Evolutionary conservation across 192 early-diverging fungal species (phyloP).

Genomic region (Rhizophagus clarus): DNA sequence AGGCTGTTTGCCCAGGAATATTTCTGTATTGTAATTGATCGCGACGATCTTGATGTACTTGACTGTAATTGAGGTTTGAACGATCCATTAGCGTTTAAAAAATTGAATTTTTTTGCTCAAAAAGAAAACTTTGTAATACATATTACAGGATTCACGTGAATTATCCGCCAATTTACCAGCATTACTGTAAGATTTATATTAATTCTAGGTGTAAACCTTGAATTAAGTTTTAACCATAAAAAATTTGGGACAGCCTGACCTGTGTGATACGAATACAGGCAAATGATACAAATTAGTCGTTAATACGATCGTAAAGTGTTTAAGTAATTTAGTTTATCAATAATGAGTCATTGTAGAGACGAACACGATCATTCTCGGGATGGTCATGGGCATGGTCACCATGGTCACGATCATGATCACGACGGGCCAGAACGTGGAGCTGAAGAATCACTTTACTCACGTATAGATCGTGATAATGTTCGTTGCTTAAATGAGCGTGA

Average conservation of each 20-base stretch:
- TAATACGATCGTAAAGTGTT: too few relatives aligned
- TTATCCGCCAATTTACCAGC: too few relatives aligned
- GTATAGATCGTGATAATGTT: constrained; percentile 79
- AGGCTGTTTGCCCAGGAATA: neutral
- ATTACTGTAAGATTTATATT: too few relatives aligned
- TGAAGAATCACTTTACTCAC: constrained; percentile 71
- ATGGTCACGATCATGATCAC: constrained; percentile 68
- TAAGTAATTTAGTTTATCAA: too few relatives aligned
- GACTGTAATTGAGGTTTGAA: neutral
- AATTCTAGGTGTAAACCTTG: too few relatives aligned
- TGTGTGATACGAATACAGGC: too few relatives aligned
- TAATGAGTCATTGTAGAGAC: constrained; percentile 49
- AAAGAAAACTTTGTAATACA: too few relatives aligned
- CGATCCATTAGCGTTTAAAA: neutral
- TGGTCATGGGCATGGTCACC: constrained; percentile 48
- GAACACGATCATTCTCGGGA: constrained; percentile 59
- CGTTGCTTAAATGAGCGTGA: constrained; percentile 80
- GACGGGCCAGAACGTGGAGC: constrained; percentile 69
- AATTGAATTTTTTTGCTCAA: neutral
- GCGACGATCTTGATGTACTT: neutral
- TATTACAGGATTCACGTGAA: too few relatives aligned
- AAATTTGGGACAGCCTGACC: too few relatives aligned
- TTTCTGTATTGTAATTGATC: neutral
- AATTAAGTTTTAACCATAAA: too few relatives aligned
- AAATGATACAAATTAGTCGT: too few relatives aligned